These are phyloP conservation scores for Alternaria postmessia DNA, from an alignment of 2,329 filamentous ascomycete genomes.

Conservation along the genomic window DNA sequence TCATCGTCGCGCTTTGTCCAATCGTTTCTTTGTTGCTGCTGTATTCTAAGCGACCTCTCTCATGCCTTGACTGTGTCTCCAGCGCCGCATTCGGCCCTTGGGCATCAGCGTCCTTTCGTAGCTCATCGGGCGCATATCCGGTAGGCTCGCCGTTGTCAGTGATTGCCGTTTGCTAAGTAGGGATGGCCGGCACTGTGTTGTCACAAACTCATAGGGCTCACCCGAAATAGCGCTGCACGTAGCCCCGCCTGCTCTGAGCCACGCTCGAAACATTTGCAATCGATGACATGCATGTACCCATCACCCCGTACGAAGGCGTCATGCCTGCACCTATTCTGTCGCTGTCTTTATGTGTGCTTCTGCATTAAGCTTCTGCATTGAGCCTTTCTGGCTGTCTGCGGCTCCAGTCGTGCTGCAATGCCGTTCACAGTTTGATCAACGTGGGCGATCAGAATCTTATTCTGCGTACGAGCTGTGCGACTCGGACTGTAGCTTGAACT, in stretches of 20 bases:
- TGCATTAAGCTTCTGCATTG: slow-evolving; percentile 21
- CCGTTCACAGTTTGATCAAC: slow-evolving; percentile 1
- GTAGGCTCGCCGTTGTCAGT: background rate
- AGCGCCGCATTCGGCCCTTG: slow-evolving; percentile 5
- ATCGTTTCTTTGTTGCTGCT: slow-evolving; percentile 22
- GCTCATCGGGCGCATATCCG: slow-evolving; percentile 1
- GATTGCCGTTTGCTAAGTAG: slow-evolving; percentile 15
- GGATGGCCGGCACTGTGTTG: slow-evolving; percentile 16
- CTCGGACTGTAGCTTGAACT: background rate
- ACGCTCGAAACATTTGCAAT: slow-evolving; percentile 23
- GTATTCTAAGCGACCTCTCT: slow-evolving; percentile 2
- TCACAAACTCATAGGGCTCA: slow-evolving; percentile 12
- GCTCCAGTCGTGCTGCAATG: slow-evolving; percentile 13
- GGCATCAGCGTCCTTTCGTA: slow-evolving; percentile 9
- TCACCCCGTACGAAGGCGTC: slow-evolving; percentile 5
- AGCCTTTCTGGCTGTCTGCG: slow-evolving; percentile 18
- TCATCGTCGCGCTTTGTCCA: slow-evolving; percentile 21
- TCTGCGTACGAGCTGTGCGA: slow-evolving; percentile 20
- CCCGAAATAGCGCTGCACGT: slow-evolving; percentile 37
- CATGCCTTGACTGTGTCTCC: slow-evolving; percentile 11
- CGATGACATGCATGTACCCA: slow-evolving; percentile 40
- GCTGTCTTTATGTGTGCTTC: slow-evolving; percentile 12
- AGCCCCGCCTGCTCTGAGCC: slow-evolving; percentile 28
- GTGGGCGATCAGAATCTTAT: slow-evolving; percentile 16
- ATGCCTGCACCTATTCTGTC: slow-evolving; percentile 1